Base-by-base conservation (phyloP, 2,329 filamentous ascomycete genomes). In the Stachybotrys chartarum region DNA sequence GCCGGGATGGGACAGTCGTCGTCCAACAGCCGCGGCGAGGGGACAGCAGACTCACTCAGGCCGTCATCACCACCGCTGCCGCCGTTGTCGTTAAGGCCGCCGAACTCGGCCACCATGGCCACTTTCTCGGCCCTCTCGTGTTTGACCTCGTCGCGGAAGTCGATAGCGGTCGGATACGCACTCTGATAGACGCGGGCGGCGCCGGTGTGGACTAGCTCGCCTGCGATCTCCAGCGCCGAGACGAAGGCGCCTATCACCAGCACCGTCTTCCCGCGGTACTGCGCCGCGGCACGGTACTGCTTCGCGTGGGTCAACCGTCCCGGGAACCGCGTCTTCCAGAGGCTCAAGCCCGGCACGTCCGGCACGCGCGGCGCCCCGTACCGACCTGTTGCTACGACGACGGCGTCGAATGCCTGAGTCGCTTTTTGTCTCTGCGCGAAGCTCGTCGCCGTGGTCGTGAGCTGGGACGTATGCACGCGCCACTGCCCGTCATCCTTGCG, bases 381-480 rank as follows among this genome's bases (percentile, higher is more conserved):
- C 67, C 90, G 86, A 0, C 87, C 87, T 31, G 77, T 83, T 0
- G 86, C 84, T 3, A 87, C 80, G 1, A 88, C 78, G 1, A 90
- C 75, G 0, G 83, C 82, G 63, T 90, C 85, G 59, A 94, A 81
- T 0, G 64, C 57, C 69, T 68, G 68, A 0, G 54, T 58, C 11
- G 63, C 60, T 30, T 72, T 68, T 2, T 42, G 35, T 14, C 5
- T 6, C 56, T 4, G 75, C 61, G 1, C 53, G 59, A 6, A 66
- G 61, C 1, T 50, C 59, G 0, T 59, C 55, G 1, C 60, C 39
- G 0, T 72, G 14, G 79, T 80, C 2, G 72, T 66, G 0, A 88
- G 69, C 1, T 65, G 63, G 85, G 85, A 88, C 14, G 69, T 68
- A 0, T 58, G 49, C 18, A 51, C 31, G 17, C 45, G 3, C 63